Conservation (phyloP, 805 yeast genomes). For the Kodamaea leandrae region DNA sequence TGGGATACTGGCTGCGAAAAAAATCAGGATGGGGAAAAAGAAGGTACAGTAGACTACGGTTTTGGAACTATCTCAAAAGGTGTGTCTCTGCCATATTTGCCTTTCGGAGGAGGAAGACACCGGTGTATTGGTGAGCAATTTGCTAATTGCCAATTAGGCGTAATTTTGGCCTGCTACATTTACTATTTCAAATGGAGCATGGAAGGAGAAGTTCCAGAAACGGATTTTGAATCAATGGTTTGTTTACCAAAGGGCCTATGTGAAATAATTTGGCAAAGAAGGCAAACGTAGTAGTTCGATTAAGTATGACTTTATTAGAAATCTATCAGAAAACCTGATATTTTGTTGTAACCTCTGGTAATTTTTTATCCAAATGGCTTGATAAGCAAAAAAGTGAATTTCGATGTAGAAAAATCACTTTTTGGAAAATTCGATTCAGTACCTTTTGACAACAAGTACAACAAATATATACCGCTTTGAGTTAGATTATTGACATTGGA, state of each 20-base stretch:
- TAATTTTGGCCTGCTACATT: constrained; percentile 69
- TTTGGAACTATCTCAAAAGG: constrained; percentile 95
- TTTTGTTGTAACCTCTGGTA: too few species aligned
- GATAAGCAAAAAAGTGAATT: too few species aligned
- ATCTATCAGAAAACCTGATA: too few species aligned
- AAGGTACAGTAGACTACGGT: constrained; percentile 74
- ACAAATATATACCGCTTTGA: too few species aligned
- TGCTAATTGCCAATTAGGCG: constrained; percentile 89
- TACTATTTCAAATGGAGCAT: constrained; percentile 53
- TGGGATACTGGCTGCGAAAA: constrained; percentile 49
- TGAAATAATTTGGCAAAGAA: constrained; percentile 2
- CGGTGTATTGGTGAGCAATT: constrained; percentile 99
- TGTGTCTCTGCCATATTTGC: constrained; percentile 90
- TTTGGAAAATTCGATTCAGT: too few species aligned
- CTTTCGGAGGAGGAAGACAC: constrained; percentile 99
- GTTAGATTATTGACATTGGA: too few species aligned
- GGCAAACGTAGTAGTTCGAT: background rate
- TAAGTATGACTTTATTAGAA: too few species aligned
- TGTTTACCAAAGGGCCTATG: constrained; percentile 57
- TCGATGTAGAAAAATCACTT: too few species aligned
- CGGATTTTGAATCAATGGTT: constrained; percentile 88
- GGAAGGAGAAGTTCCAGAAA: constrained; percentile 50
- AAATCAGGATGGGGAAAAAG: constrained; percentile 26
- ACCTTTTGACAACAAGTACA: too few species aligned
- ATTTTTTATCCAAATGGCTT: too few species aligned